Percentiles rank a stretch among this genome's conserved stretches.
Conservation (phyloP, 2,329 filamentous ascomycete species). For the Pezicula radicicola region DNA sequence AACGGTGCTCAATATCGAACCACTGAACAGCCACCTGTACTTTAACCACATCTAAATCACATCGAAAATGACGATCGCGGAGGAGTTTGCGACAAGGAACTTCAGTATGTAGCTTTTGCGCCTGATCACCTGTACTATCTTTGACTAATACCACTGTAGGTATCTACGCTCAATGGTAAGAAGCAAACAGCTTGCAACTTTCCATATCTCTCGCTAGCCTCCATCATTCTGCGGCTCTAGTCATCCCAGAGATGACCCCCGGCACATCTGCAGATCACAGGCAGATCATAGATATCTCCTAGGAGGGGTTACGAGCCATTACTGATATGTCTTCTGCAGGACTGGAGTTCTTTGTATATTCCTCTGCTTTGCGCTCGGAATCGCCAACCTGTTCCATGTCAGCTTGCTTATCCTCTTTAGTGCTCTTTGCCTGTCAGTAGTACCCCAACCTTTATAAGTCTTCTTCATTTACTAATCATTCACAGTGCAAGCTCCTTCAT, state of each 20-base stretch:
- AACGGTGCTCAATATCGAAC: background rate
- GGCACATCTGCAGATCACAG: background rate
- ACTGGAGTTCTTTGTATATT: constrained; percentile 69
- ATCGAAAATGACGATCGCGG: constrained; percentile 65
- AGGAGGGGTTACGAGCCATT: constrained; percentile 12
- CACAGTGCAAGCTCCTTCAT: constrained; percentile 65
- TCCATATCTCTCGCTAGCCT: background rate
- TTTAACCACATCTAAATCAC: constrained; percentile 9
- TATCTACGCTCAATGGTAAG: constrained; percentile 76
- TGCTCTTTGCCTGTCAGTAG: constrained; percentile 51
- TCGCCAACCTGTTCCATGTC: constrained; percentile 62
- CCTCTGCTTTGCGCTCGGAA: constrained; percentile 66
- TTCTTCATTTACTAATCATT: constrained; percentile 5
- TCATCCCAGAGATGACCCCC: background rate
- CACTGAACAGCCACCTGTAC: background rate
- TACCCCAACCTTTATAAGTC: background rate
- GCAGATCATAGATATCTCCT: constrained; percentile 3
- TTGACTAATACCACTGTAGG: constrained; percentile 40
- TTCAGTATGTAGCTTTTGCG: constrained; percentile 57
- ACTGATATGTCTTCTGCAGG: constrained; percentile 38
- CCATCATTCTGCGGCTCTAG: background rate
- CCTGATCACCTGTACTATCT: background rate
- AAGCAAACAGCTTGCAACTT: constrained; percentile 8
- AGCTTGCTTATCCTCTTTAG: constrained; percentile 41
- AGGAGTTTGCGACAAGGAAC: constrained; percentile 71